These are phyloP conservation scores for Aspergillus amoenus DNA, from an alignment of 2,329 filamentous ascomycete genomes.

Conservation along the genomic window DNA sequence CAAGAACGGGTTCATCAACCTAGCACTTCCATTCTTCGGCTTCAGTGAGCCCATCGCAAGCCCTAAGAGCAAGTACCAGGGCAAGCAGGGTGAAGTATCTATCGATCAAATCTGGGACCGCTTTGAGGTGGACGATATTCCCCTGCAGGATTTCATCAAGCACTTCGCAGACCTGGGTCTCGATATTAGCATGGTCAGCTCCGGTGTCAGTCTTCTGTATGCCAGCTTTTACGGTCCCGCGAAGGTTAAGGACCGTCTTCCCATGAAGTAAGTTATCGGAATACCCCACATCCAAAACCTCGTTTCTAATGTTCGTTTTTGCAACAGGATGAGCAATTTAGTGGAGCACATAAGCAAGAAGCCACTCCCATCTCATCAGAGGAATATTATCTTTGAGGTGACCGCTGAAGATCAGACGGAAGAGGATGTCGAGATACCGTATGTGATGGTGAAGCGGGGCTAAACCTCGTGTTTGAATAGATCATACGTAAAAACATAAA, in stretches of 20 bases:
- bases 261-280: constrained; percentile 59
- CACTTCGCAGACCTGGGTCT: constrained; percentile 80
- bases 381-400: constrained; percentile 94
- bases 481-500: constrained; percentile 1
- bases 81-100: constrained; percentile 70
- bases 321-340: constrained; percentile 74
- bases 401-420: constrained; percentile 84
- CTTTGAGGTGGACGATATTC: constrained; percentile 86
- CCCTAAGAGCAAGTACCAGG: constrained; percentile 86
- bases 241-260: constrained; percentile 77
- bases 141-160: constrained; percentile 77
- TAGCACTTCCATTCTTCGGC: constrained; percentile 94
- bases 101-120: constrained; percentile 98
- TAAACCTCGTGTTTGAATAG: not conserved
- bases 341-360: constrained; percentile 91
- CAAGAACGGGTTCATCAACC: constrained; percentile 98
- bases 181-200: constrained; percentile 88
- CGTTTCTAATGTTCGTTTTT: constrained; percentile 27
- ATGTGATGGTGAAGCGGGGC: constrained; percentile 76
- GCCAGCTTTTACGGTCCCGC: constrained; percentile 86
- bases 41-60: constrained; percentile 96
- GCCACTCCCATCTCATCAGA: constrained; percentile 84
- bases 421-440: constrained; percentile 95
- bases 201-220: constrained; percentile 92
- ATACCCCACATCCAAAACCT: not conserved